Percentiles rank a stretch among this genome's conserved stretches.
phyloP scores from a whole-genome alignment of 2,329 filamentous ascomycete species.

The Davidsoniella neocaledoniae region DNA sequence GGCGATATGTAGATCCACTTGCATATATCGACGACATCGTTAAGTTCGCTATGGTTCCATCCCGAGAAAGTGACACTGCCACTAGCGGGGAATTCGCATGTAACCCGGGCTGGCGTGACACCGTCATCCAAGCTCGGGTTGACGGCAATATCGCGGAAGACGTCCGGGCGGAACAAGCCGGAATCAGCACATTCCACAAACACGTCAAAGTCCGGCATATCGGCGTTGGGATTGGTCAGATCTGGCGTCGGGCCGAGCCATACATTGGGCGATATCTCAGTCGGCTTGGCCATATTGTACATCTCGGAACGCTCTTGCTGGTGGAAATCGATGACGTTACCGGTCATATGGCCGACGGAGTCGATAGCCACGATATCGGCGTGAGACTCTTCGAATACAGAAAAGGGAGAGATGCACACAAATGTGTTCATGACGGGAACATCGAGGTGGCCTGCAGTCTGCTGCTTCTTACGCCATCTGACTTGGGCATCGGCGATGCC shows the following conservation, averaged over 20 bases:
- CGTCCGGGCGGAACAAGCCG: conserved; percentile 55
- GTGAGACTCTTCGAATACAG: conserved; percentile 53
- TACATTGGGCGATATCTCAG: conserved; percentile 77
- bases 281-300: conserved; percentile 79
- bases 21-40: conserved; percentile 71
- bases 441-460: conserved; percentile 27
- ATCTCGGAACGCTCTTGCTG: conserved; percentile 82
- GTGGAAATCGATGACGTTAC: conserved; percentile 72
- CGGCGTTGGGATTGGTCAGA: conserved; percentile 39
- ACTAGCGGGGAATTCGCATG: conserved; percentile 75
- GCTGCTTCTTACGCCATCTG: conserved; percentile 51
- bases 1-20: conserved; percentile 76
- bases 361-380: conserved; percentile 60
- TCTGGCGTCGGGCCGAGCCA: conserved; percentile 61
- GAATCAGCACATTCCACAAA: conserved; percentile 80
- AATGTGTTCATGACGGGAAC: conserved; percentile 72
- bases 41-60: conserved; percentile 67
- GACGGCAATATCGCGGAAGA: conserved; percentile 43
- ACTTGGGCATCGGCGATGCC: conserved; percentile 61
- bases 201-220: conserved; percentile 57
- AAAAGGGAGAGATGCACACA: conserved; percentile 46
- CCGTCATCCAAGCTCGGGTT: conserved; percentile 2
- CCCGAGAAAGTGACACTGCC: conserved; percentile 79
- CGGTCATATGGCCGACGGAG: conserved; percentile 52
- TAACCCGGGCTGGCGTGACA: neutral